Percentiles rank a stretch among this genome's conserved stretches.
Conservation (phyloP, 2,329 filamentous ascomycete genomes). For the Diaporthe ampelina region DNA sequence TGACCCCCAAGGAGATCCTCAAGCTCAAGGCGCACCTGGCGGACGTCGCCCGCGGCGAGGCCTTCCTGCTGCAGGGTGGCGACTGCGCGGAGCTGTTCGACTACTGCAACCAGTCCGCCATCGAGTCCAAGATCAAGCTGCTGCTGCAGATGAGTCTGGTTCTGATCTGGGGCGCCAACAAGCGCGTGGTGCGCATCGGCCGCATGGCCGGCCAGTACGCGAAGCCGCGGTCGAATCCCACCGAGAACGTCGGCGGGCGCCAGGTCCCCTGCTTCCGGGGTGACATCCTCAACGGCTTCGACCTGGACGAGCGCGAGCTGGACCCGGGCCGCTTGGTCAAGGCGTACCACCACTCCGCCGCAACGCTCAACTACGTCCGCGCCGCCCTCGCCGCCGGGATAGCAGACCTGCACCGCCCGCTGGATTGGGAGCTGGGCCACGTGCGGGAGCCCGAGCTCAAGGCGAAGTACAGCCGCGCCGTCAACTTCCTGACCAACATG, state of each 20-base stretch:
- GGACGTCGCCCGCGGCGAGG: conserved; percentile 90
- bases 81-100: conserved; percentile 98
- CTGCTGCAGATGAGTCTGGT: conserved; percentile 97
- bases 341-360: conserved; percentile 96
- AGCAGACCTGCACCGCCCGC: conserved; percentile 90
- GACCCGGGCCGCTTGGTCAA: conserved; percentile 87
- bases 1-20: conserved; percentile 84
- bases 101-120: conserved; percentile 90
- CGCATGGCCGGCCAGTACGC: conserved; percentile 98
- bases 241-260: conserved; percentile 81
- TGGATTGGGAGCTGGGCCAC: conserved; percentile 96
- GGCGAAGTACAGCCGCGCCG: conserved; percentile 87
- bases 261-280: conserved; percentile 92
- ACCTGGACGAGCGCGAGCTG: conserved; percentile 79
- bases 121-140: conserved; percentile 97
- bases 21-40: conserved; percentile 83
- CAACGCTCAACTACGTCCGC: conserved; percentile 93
- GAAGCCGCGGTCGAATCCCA: conserved; percentile 92
- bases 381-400: conserved; percentile 88
- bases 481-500: conserved; percentile 88
- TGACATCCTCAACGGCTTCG: conserved; percentile 94
- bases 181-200: conserved; percentile 91
- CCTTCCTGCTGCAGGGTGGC: conserved; percentile 94
- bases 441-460: conserved; percentile 87
- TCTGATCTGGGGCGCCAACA: conserved; percentile 86